Conservation (phyloP, 176 grass and related monocot species). For the Poa annua region DNA sequence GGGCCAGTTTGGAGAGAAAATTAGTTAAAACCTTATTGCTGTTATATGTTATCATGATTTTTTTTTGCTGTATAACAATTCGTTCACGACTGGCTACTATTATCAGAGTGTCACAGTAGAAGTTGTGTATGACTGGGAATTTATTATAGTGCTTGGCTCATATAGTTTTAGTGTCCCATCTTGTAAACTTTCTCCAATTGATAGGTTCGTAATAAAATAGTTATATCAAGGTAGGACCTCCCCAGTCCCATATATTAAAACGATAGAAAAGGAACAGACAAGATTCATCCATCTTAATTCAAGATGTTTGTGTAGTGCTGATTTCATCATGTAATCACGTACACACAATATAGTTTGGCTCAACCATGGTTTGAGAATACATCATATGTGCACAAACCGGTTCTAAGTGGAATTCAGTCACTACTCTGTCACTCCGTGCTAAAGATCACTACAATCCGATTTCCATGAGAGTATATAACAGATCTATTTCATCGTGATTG, state of each 20-base stretch:
- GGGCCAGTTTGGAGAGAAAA: slow-evolving; percentile 20
- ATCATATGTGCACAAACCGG: not conserved
- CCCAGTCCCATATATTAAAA: not conserved
- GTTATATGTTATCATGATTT: not conserved
- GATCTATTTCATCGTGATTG: not conserved
- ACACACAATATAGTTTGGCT: too few relatives aligned
- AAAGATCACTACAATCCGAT: not conserved
- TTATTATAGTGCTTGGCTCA: too few relatives aligned
- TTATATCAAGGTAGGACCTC: not conserved
- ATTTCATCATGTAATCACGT: not conserved
- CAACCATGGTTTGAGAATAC: not conserved
- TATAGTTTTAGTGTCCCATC: not conserved
- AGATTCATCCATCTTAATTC: not conserved
- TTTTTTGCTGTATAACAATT: not conserved
- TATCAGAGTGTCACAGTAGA: too few relatives aligned
- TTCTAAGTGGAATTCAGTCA: not conserved
- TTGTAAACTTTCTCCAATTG: not conserved
- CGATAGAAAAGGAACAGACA: not conserved
- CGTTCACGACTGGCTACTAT: not conserved
- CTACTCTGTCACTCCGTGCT: not conserved
- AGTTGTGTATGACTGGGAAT: too few relatives aligned
- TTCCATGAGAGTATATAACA: not conserved
- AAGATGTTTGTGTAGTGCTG: not conserved
- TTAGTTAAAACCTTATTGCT: not conserved
- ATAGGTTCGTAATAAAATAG: not conserved